These are phyloP conservation scores for Betula pendula DNA, from an alignment of 306 rosid genomes.

Conservation along the genomic window DNA sequence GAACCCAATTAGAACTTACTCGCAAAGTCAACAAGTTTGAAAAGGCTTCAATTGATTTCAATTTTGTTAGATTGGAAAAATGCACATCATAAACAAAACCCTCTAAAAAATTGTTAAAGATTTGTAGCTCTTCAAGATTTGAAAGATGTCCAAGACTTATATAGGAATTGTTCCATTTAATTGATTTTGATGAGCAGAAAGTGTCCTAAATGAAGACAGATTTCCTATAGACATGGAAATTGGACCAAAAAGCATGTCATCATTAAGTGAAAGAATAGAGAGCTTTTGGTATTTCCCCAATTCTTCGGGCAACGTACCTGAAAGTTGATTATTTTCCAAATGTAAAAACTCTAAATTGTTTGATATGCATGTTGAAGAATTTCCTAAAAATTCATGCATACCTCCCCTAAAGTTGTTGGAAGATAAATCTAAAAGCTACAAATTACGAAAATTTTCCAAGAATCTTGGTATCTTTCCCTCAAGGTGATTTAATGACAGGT, in stretches of 20 bases:
- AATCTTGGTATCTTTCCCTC: conserved; percentile 7
- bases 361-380: not conserved
- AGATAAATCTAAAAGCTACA: not conserved
- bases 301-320: conserved; percentile 13
- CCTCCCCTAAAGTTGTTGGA: too few species aligned
- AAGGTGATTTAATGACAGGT: conserved; percentile 16
- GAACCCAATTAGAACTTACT: not conserved
- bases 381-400: too few species aligned
- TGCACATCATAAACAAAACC: conserved; percentile 30
- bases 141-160: conserved; percentile 9
- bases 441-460: not conserved
- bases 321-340: not conserved
- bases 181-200: too few species aligned
- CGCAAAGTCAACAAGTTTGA: conserved; percentile 9
- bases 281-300: conserved; percentile 13
- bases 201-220: too few species aligned
- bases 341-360: not conserved
- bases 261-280: not conserved
- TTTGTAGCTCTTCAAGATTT: not conserved
- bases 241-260: conserved; percentile 5
- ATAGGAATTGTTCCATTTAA: too few species aligned
- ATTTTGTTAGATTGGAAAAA: conserved; percentile 6
- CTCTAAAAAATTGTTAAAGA: conserved; percentile 13
- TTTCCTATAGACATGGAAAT: not conserved
- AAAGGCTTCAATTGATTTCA: not conserved